phyloP scores from a whole-genome alignment of 805 yeast species.

The Wickerhamomyces xylosicus region DNA sequence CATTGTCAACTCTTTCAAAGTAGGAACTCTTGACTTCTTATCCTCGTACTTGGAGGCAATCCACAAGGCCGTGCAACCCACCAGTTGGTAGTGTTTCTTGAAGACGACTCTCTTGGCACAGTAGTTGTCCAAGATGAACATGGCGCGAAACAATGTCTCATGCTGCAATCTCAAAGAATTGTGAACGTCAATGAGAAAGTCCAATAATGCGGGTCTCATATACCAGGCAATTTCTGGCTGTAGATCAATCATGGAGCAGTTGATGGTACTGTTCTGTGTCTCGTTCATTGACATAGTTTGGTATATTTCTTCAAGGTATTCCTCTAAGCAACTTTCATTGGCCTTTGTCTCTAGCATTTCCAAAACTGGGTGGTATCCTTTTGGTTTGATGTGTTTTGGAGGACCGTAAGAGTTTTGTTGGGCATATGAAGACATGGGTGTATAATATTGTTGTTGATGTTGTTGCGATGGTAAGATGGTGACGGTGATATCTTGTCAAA shows the following conservation, averaged over 20 bases:
- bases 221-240: conserved; percentile 81
- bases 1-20: conserved; percentile 50
- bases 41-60: conserved; percentile 73
- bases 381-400: conserved; percentile 18
- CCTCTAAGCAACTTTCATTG: conserved; percentile 28
- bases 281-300: conserved; percentile 31
- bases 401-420: too few species aligned
- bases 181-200: conserved; percentile 62
- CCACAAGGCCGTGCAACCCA: conserved; percentile 83
- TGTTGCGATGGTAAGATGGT: too few species aligned
- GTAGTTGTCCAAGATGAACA: conserved; percentile 72
- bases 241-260: conserved; percentile 51
- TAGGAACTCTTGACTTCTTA: conserved; percentile 56
- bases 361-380: conserved; percentile 25
- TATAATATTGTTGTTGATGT: too few species aligned
- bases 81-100: conserved; percentile 73
- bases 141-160: conserved; percentile 57
- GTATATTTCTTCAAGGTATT: conserved; percentile 32
- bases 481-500: too few species aligned
- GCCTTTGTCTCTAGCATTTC: conserved; percentile 35
- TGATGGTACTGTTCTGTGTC: conserved; percentile 15
- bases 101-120: conserved; percentile 73
- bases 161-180: conserved; percentile 49
- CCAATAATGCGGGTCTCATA: conserved; percentile 71
- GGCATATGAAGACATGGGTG: too few species aligned